phyloP scores from a whole-genome alignment of 164 flowering plant genomes.

The Paratinospora sagittata region DNA sequence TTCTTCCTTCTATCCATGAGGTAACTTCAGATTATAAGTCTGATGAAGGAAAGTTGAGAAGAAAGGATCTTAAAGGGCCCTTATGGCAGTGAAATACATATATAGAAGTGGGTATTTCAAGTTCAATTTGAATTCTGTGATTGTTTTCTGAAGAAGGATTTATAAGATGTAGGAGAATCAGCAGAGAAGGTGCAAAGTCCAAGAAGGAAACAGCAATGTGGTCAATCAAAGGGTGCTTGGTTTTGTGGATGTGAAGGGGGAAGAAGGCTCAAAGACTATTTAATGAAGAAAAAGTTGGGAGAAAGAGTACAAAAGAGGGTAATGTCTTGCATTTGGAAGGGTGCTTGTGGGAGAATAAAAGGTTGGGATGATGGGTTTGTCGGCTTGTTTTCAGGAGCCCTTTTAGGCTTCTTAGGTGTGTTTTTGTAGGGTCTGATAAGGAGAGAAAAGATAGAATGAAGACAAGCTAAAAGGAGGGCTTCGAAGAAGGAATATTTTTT shows the following conservation, averaged over 20 bases:
- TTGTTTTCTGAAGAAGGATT: too few relatives aligned
- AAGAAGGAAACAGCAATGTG: slow-evolving; percentile 33
- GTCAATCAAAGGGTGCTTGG: slow-evolving; percentile 19
- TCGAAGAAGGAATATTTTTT: too few relatives aligned
- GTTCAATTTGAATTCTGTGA: slow-evolving; percentile 9
- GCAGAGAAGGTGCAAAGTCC: slow-evolving; percentile 41
- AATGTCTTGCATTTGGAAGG: slow-evolving; percentile 51
- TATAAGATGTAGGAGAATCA: too few relatives aligned
- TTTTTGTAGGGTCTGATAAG: slow-evolving; percentile 7
- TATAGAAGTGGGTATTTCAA: slow-evolving; percentile 19
- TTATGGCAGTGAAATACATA: slow-evolving; percentile 11
- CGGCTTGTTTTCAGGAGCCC: slow-evolving; percentile 20
- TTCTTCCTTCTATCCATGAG: too few relatives aligned
- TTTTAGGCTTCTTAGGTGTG: slow-evolving; percentile 21
- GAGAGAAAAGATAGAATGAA: slow-evolving; percentile 8
- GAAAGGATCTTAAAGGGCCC: slow-evolving; percentile 1
- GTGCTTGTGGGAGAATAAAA: slow-evolving; percentile 43
- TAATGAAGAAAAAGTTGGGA: slow-evolving; percentile 26
- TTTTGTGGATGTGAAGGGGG: too few relatives aligned
- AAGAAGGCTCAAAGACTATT: too few relatives aligned
- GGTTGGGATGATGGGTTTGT: too few relatives aligned
- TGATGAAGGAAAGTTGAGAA: too few relatives aligned
- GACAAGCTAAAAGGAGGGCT: too few relatives aligned
- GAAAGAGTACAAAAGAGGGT: slow-evolving; percentile 32
- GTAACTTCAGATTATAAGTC: too few relatives aligned